Evolutionary conservation across 768 basidiomycete genomes (phyloP), one percentile per base, ranked within the genome.

Genomic region (Floccularia luteovirens): DNA sequence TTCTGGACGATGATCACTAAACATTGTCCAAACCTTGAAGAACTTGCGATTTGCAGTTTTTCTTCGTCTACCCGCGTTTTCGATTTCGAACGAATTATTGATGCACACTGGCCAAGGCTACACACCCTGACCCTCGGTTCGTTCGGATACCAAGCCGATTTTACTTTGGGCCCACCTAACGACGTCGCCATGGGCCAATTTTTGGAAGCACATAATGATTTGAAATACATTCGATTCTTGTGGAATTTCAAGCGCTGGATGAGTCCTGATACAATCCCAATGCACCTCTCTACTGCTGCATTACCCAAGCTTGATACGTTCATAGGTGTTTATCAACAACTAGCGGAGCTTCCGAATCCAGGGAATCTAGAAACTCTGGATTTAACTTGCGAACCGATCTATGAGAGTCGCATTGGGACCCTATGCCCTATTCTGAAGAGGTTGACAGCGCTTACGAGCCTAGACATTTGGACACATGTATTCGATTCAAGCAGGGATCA

Each of bases 161-260:
- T 70, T 46, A 50, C 61, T 2, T 49, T 73, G 5, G 66, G 63
- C 5, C 55, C 58, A 1, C 47, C 60, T 5, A 50, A 59, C 17
- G 57, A 56, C 12, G 30, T 41, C 4, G 44, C 51, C 0, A 59
- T 72, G 24, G 55, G 53, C 3, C 35, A 46, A 1, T 73, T 73
- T 47, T 52, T 74, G n/a, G 52, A 61, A 5, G 38, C 21, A 10
- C 73, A 74, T 42, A 48, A 52, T 0, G 45, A 53, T 4, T 51
- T 75, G 12, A 65, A 60, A 24, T 67, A 64, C 43, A 55, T 73
- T 22, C 63, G 69, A 8, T 59, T 73, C 31, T 54, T 68, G 20
- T 75, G 73, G 72, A 72, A 69, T 43, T 72, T 73, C 50, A 67
- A 66, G 38, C 55, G 64, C 10, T 73, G 70, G 70, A 61, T 72